A percentile compares a stretch with the other conserved stretches of the same genome.
Evolutionary conservation across 2,329 filamentous ascomycete species (phyloP).

Genomic region (Penicillium sp.): DNA sequence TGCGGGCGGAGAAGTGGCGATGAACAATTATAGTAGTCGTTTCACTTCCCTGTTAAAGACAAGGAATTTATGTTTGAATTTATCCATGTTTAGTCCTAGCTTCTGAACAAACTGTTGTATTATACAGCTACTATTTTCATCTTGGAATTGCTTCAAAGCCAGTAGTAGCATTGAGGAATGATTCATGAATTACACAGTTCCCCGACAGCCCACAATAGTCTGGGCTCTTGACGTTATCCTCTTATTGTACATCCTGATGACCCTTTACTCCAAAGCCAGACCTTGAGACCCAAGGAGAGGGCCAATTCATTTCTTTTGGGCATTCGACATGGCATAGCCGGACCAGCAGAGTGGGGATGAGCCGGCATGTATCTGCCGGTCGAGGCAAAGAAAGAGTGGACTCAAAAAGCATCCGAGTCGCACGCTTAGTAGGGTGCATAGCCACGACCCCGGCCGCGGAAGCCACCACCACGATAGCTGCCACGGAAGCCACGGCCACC

Average conservation of each 20-base stretch:
- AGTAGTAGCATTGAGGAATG: not conserved
- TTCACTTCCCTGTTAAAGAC: not conserved
- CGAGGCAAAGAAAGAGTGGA: not conserved
- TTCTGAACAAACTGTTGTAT: not conserved
- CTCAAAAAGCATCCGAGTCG: conserved; percentile 2
- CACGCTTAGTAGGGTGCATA: conserved; percentile 43
- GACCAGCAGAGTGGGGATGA: not conserved
- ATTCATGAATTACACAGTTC: conserved; percentile 3
- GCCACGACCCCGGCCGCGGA: conserved; percentile 44
- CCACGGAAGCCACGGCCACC: conserved; percentile 55
- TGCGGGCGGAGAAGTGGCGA: conserved; percentile 10
- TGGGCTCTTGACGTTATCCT: conserved; percentile 18
- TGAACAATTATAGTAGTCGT: conserved; percentile 3
- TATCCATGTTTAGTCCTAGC: not conserved
- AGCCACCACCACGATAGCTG: conserved; percentile 47
- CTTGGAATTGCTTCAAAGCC: not conserved
- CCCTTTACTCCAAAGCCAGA: conserved; percentile 29
- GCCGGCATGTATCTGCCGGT: not conserved
- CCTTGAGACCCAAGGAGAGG: not conserved
- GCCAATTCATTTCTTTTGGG: not conserved
- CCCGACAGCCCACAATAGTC: not conserved
- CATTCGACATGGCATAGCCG: not conserved
- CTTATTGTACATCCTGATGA: conserved; percentile 33
- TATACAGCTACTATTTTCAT: not conserved
- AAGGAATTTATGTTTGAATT: too few relatives aligned